Percentiles rank a stretch among this genome's conserved stretches.
phyloP scores from a whole-genome alignment of 345 rosid species.

The Arabis hirsuta region DNA sequence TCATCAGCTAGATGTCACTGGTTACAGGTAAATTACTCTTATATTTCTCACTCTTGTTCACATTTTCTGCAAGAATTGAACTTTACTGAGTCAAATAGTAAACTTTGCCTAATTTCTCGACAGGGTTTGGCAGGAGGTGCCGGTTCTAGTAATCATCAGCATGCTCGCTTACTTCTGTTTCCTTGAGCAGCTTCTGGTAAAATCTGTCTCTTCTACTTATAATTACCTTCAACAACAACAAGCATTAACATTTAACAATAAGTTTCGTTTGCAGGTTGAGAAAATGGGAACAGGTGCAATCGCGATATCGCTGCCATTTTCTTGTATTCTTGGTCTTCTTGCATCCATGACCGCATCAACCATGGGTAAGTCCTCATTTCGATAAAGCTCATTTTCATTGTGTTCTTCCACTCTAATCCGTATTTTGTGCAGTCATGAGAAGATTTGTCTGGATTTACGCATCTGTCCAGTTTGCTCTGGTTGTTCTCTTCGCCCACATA shows the following conservation, averaged over 20 bases:
- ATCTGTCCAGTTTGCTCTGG: slow-evolving; percentile 76
- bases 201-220: not conserved
- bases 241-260: slow-evolving; percentile 23
- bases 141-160: slow-evolving; percentile 80
- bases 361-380: slow-evolving; percentile 66
- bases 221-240: not conserved
- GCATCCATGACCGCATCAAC: slow-evolving; percentile 86
- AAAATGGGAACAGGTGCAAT: slow-evolving; percentile 84
- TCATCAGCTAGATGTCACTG: slow-evolving; percentile 41
- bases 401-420: slow-evolving; percentile 19
- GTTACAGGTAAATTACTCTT: slow-evolving; percentile 30
- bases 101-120: not conserved
- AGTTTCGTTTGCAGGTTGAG: slow-evolving; percentile 57
- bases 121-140: slow-evolving; percentile 95
- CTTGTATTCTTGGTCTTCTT: slow-evolving; percentile 86
- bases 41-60: slow-evolving; percentile 1
- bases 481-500: slow-evolving; percentile 83
- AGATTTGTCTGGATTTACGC: slow-evolving; percentile 91
- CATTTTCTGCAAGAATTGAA: not conserved
- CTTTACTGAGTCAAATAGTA: not conserved
- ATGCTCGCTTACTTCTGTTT: slow-evolving; percentile 93
- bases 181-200: slow-evolving; percentile 93
- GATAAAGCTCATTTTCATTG: not conserved
- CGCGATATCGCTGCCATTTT: slow-evolving; percentile 87
- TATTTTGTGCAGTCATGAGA: slow-evolving; percentile 61